These are phyloP conservation scores for Thecaphora thlaspeos DNA, from an alignment of 1,284 basidiomycete species.

Conservation along the genomic window DNA sequence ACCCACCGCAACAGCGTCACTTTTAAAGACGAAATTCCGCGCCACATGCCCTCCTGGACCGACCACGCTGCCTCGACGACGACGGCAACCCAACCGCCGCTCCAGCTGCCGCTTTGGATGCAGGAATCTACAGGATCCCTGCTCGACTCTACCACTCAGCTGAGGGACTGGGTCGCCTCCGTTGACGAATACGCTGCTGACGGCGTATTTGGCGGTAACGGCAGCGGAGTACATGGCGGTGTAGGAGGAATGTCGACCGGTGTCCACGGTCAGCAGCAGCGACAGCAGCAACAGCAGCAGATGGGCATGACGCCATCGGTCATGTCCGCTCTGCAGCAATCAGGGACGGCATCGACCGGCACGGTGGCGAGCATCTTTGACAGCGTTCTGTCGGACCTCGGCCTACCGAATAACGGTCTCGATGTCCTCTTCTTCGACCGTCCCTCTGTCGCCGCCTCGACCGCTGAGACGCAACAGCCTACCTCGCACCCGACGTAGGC, in stretches of 20 bases:
- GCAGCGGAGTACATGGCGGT: not conserved
- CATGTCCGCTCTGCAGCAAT: slow-evolving; percentile 3
- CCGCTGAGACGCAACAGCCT: too few relatives aligned
- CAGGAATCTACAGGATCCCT: slow-evolving; percentile 24
- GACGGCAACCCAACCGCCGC: slow-evolving; percentile 9
- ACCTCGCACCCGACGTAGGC: not conserved
- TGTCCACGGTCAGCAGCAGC: too few relatives aligned
- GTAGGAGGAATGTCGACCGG: too few relatives aligned
- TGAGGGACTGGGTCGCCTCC: too few relatives aligned
- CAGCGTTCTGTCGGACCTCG: slow-evolving; percentile 24
- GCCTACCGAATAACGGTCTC: slow-evolving; percentile 22
- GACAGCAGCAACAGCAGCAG: not conserved
- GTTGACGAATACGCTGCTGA: too few relatives aligned
- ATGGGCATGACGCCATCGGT: not conserved
- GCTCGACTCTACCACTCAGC: slow-evolving; percentile 1
- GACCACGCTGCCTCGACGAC: too few relatives aligned
- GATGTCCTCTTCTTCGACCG: slow-evolving; percentile 31
- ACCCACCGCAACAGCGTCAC: too few relatives aligned
- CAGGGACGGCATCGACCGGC: slow-evolving; percentile 1
- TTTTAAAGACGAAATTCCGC: too few relatives aligned
- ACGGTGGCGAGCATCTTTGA: slow-evolving; percentile 24
- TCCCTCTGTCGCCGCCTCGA: not conserved
- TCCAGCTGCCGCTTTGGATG: slow-evolving; percentile 39
- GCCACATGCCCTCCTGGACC: too few relatives aligned
- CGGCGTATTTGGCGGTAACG: slow-evolving; percentile 8